phyloP scores from a whole-genome alignment of 202 grass and related monocot genomes.

The Setaria italica region DNA sequence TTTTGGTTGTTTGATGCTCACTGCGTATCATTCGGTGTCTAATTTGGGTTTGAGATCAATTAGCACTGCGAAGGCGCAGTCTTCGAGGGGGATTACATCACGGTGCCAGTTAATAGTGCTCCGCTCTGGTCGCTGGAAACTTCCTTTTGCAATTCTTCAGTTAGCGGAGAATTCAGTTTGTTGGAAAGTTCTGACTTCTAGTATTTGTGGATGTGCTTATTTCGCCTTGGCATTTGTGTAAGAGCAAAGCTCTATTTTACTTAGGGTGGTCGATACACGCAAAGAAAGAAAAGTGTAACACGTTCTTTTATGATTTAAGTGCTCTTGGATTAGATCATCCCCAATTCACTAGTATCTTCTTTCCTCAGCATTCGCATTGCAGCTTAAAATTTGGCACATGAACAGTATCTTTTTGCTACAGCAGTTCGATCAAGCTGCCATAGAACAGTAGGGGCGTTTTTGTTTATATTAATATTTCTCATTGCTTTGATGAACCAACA shows the following conservation, averaged over 20 bases:
- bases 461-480: background rate
- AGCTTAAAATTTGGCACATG: background rate
- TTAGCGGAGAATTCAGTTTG: background rate
- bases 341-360: conserved; percentile 3
- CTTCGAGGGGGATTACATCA: conserved; percentile 8
- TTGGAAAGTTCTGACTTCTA: background rate
- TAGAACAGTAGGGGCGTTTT: background rate
- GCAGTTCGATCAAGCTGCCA: background rate
- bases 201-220: background rate
- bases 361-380: background rate
- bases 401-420: background rate
- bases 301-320: background rate
- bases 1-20: background rate
- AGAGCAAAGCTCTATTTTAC: background rate
- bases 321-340: background rate
- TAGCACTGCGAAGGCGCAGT: background rate
- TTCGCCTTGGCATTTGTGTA: background rate
- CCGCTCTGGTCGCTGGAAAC: background rate
- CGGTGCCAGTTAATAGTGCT: background rate
- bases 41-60: background rate
- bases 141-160: background rate
- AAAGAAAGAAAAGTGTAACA: background rate
- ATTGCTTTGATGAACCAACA: background rate
- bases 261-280: background rate
- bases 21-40: background rate